phyloP scores from a whole-genome alignment of 2,329 filamentous ascomycete genomes.

The Microdochium nivale region DNA sequence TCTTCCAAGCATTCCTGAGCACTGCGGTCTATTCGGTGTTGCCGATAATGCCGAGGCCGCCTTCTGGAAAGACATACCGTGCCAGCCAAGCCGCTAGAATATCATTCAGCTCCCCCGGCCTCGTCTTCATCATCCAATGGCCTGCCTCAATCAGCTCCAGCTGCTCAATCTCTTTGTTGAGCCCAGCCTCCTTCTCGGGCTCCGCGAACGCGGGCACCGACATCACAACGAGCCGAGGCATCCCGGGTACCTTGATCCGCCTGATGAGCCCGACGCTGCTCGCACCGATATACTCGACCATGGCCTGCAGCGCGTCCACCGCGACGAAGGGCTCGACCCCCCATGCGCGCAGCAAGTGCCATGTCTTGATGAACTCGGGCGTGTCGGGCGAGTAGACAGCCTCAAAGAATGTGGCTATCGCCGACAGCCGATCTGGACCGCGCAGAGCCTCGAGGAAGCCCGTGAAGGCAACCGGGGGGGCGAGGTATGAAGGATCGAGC shows the following conservation, averaged over 20 bases:
- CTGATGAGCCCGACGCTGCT: not conserved
- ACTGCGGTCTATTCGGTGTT: too few species aligned
- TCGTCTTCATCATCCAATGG: constrained; percentile 1
- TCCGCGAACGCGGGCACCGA: not conserved
- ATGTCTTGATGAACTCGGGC: constrained; percentile 1
- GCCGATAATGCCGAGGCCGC: not conserved
- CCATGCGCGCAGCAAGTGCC: constrained; percentile 2
- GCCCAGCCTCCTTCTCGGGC: not conserved
- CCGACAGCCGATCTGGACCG: not conserved
- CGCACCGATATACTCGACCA: constrained; percentile 1
- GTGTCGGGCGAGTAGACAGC: not conserved
- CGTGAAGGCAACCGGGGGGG: not conserved
- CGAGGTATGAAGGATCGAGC: constrained; percentile 1
- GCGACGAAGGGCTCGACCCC: not conserved
- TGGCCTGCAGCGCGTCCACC: not conserved
- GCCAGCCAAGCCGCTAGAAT: not conserved
- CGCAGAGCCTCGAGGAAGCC: not conserved
- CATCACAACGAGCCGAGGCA: not conserved
- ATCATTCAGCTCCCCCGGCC: not conserved
- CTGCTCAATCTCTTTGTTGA: not conserved
- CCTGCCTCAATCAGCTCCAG: not conserved
- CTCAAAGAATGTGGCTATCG: constrained; percentile 1
- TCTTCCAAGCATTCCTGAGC: too few species aligned
- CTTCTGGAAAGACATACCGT: not conserved
- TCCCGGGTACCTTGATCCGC: not conserved